Percentiles rank a stretch among this genome's conserved stretches.
Evolutionary conservation across 305 asterid species (phyloP).

Genomic region (Fraxinus sp.): DNA sequence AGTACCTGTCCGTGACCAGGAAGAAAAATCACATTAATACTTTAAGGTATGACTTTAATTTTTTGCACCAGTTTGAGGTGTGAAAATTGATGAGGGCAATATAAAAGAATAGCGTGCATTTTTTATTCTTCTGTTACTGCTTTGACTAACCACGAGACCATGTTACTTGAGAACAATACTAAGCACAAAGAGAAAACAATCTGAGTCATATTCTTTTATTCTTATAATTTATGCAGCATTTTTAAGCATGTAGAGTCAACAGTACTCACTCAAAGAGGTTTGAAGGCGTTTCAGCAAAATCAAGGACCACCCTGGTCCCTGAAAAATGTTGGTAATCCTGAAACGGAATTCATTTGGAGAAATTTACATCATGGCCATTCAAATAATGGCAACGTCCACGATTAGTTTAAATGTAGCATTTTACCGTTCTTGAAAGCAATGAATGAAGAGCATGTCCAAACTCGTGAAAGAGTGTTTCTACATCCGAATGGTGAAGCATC

Average conservation of each 20-base stretch:
- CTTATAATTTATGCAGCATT: conserved; percentile 12
- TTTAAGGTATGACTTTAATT: not conserved
- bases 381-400: conserved; percentile 23
- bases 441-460: conserved; percentile 99
- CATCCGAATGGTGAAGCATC: conserved; percentile 83
- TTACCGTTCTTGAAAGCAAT: conserved; percentile 95
- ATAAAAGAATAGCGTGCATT: not conserved
- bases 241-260: conserved; percentile 8
- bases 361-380: conserved; percentile 12
- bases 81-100: conserved; percentile 15
- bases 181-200: conserved; percentile 4
- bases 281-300: conserved; percentile 97
- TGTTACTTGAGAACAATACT: conserved; percentile 21
- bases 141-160: conserved; percentile 7
- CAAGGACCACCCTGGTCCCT: conserved; percentile 85
- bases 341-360: conserved; percentile 28
- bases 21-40: conserved; percentile 14
- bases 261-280: conserved; percentile 89
- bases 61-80: conserved; percentile 14
- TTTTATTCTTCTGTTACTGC: not conserved
- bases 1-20: conserved; percentile 49
- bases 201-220: not conserved
- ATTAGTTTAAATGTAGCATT: conserved; percentile 16
- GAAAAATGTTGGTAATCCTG: conserved; percentile 98
- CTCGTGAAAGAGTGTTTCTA: conserved; percentile 95